phyloP scores from a whole-genome alignment of 495 filamentous ascomycete species.

The Cryomyces antarcticus region DNA sequence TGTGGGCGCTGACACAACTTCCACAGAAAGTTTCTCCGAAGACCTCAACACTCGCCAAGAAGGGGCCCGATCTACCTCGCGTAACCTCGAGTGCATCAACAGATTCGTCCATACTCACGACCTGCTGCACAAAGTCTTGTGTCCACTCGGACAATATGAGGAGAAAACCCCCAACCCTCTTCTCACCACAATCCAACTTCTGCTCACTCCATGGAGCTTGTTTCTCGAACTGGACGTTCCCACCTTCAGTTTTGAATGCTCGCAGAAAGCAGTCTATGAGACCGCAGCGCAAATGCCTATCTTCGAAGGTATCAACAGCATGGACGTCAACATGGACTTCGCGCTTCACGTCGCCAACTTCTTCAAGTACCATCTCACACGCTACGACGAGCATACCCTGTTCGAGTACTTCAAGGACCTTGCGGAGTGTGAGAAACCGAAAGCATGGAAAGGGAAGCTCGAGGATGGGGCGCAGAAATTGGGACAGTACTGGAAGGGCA shows the following conservation, averaged over 20 bases:
- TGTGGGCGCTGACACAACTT: background rate
- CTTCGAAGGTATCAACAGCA: slow-evolving; percentile 9
- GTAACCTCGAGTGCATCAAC: background rate
- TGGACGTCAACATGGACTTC: slow-evolving; percentile 13
- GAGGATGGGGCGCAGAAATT: slow-evolving; percentile 4
- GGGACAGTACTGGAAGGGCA: slow-evolving; percentile 17
- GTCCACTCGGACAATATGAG: background rate
- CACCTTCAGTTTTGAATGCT: slow-evolving; percentile 9
- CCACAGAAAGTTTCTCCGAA: slow-evolving; percentile 4
- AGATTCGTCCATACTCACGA: background rate
- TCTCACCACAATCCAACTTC: slow-evolving; percentile 12
- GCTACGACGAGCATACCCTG: slow-evolving; percentile 6
- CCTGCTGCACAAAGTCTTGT: background rate
- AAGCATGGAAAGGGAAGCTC: slow-evolving; percentile 7
- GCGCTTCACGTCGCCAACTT: slow-evolving; percentile 17
- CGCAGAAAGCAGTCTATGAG: slow-evolving; percentile 14
- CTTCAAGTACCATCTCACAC: slow-evolving; percentile 19
- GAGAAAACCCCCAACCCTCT: background rate
- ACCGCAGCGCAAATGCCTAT: slow-evolving; percentile 5
- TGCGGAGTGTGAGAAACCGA: slow-evolving; percentile 4
- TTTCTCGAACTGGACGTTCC: background rate
- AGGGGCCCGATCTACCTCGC: background rate
- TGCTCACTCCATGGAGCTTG: slow-evolving; percentile 9
- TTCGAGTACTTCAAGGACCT: slow-evolving; percentile 6
- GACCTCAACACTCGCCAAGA: background rate